These are phyloP conservation scores for Claviceps arundinis DNA, from an alignment of 2,329 filamentous ascomycete genomes.

Conservation along the genomic window DNA sequence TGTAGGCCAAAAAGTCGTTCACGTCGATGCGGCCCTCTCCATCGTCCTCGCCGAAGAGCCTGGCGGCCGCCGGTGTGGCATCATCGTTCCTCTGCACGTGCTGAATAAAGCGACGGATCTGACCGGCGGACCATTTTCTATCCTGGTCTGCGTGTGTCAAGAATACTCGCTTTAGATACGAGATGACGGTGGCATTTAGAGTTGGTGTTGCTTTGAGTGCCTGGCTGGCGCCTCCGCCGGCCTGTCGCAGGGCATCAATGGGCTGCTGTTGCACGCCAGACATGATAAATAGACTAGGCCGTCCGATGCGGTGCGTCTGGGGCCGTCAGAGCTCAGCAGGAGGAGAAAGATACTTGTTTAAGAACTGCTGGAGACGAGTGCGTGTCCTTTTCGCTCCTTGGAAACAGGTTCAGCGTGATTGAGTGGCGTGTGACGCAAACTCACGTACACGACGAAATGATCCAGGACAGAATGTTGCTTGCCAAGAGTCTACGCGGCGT, in stretches of 20 bases:
- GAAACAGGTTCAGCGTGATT: background rate
- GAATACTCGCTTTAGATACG: constrained; percentile 34
- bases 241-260: constrained; percentile 23
- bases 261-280: constrained; percentile 1
- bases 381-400: background rate
- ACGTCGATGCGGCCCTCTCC: constrained; percentile 28
- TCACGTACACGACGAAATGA: background rate
- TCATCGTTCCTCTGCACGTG: constrained; percentile 30
- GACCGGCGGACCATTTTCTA: constrained; percentile 31
- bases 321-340: background rate
- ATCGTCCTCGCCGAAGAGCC: constrained; percentile 16
- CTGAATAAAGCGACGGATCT: constrained; percentile 32
- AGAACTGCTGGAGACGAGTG: background rate
- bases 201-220: constrained; percentile 26
- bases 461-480: background rate
- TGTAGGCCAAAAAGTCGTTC: constrained; percentile 38
- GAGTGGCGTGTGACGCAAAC: background rate
- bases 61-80: constrained; percentile 15
- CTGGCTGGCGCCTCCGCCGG: constrained; percentile 34
- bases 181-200: constrained; percentile 26
- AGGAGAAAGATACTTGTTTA: background rate
- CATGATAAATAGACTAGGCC: background rate
- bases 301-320: background rate
- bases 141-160: constrained; percentile 26
- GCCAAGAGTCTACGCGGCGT: background rate